Conservation (phyloP, 164 flowering plant species). For the Stephania cephalantha region DNA sequence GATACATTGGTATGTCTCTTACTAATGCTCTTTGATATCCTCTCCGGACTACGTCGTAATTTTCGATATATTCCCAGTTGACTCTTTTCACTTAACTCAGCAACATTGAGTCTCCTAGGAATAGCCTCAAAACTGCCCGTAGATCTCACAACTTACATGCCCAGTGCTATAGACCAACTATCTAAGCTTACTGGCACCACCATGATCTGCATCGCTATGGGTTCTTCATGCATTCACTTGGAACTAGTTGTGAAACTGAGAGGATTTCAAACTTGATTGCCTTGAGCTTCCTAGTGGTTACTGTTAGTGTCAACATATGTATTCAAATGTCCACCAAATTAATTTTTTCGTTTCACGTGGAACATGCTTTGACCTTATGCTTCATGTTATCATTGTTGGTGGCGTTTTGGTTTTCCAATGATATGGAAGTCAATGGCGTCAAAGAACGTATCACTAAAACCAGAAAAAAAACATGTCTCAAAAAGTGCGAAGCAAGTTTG, state of each 20-base stretch:
- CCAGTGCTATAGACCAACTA: slow-evolving; percentile 9
- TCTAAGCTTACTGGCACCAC: slow-evolving; percentile 13
- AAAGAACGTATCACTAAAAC: neutral
- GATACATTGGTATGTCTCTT: too few relatives aligned
- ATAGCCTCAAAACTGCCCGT: slow-evolving; percentile 16
- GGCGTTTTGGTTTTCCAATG: slow-evolving; percentile 1
- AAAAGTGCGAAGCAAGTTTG: neutral
- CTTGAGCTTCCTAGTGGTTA: neutral
- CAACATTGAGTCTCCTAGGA: slow-evolving; percentile 6
- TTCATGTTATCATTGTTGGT: neutral
- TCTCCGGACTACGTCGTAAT: neutral
- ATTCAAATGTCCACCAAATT: neutral
- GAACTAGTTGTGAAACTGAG: neutral
- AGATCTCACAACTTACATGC: slow-evolving; percentile 11
- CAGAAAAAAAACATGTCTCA: neutral
- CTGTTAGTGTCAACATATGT: neutral
- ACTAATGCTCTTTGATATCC: neutral
- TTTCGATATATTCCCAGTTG: neutral
- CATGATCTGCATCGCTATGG: slow-evolving; percentile 2
- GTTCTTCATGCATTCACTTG: neutral
- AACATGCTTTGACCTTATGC: neutral
- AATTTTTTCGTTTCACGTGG: neutral
- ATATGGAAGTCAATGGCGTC: too few relatives aligned
- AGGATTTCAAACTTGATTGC: neutral
- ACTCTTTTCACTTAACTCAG: slow-evolving; percentile 11